Base-by-base conservation (phyloP, 2,329 filamentous ascomycete genomes). In the Colletotrichum gigasporum region DNA sequence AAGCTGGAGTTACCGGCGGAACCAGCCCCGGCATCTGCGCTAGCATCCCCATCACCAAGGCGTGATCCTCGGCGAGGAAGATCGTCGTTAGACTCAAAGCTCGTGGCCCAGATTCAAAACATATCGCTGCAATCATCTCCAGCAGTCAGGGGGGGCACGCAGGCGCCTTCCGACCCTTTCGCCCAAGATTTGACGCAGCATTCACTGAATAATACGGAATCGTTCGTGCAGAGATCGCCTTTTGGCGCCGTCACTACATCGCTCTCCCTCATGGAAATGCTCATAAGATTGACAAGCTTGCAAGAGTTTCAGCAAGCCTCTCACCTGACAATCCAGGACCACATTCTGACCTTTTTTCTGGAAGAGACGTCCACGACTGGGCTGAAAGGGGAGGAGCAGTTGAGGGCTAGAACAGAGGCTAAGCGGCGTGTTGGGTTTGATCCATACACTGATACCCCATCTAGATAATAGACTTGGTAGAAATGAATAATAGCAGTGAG, bases 231-330 rank as follows among this genome's bases (percentile, higher is more conserved):
- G 11, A 78, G 78, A 11, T 85, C 82, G 3, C 83, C 83, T 3
- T 83, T 87, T 65, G 79, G 80, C 24, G 76, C 80, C n/a, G 83
- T 87, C 61, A 81, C 79, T 2, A 84, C 78, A 69, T 90, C 83
- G 68, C 78, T 84, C 68, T 97, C 94, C 1, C 86, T 97, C 8
- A 86, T 97, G 56, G 94, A 97, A 76, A 96, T 95, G 82, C 83
- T 97, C 30, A 87, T 97, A 47, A 92, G 95, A 41, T 85, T 97
- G 47, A 90, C 91, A 4, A 93, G 93, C 20, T 86, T 97, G 12
- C 94, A 97, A 74, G 93, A 97, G 79, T 97, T 96, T 75, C 92
- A 97, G 74, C 94, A 97, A 81, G 86, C 88, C 39, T 94, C 92
- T 0, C 94, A 97, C 71, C 85, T 97, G n/a, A 87, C 93, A 6